Base-by-base conservation (phyloP, 257 asterid genomes). In the Solanum paucissectum region DNA sequence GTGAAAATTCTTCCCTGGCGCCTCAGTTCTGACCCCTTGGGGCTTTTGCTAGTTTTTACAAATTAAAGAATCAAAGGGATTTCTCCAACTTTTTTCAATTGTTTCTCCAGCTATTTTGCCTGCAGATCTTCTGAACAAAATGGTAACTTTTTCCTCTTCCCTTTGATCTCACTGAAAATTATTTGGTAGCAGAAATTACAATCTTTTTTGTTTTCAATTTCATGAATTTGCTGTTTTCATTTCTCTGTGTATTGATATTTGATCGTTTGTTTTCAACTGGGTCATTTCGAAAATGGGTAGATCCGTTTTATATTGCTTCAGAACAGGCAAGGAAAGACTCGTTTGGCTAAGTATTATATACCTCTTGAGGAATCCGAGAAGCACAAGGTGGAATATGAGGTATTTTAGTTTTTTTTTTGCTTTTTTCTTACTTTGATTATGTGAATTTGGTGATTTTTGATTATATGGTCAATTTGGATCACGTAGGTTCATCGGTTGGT, bases 361-460 rank as follows among this genome's bases (percentile, higher is more conserved):
- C 99, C 99, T 85, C 98, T 97, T 52, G 99, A 97, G 93, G 99
- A 97, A 93, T 97, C 99, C 73, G 99, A 97, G 98, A 97, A 97
- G 90, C 99, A 97, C 87, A 97, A 94, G 91, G 99, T 97, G 46
- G 99, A 97, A 79, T 95, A 95, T 92, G 99, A 97, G 99, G 99
- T 97, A 94, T 87, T 87, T 4, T 21, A 16, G 32, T 29, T 29
- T 14, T 38, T n/a, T 29, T 12, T 36, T 21, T 46, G 34, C 12
- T 29, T 36, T 16, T 25, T 18, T 52, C 13, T 20, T 46, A n/a
- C 12, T 58, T 73, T 82, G 84, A 5, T 81, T 4, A 49, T 2
- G 85, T 81, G 23, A 46, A 81, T 18, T 32, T 82, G 18, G 7
- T 82, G 23, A 32, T 29, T 49, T 88, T 49, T 87, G 29, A 12